Percentiles rank a stretch among this genome's conserved stretches.
Conservation (phyloP, 2,329 filamentous ascomycete genomes). For the Trichoderma brevicompactum region DNA sequence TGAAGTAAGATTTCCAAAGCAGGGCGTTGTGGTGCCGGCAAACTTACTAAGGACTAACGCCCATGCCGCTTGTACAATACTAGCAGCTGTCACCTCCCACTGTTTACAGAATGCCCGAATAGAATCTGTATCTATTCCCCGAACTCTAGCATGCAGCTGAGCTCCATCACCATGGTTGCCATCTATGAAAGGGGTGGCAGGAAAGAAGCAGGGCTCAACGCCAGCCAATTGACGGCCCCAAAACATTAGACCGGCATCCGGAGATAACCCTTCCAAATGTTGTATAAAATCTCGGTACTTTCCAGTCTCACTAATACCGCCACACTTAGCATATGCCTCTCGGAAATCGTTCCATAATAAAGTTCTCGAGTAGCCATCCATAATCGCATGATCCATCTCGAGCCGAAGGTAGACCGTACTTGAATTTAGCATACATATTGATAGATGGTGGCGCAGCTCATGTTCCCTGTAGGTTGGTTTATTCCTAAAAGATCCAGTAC, state of each 20-base stretch:
- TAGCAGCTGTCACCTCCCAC: constrained; percentile 52
- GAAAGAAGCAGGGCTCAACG: constrained; percentile 16
- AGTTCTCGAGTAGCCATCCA: constrained; percentile 35
- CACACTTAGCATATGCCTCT: neutral
- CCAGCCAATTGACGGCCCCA: constrained; percentile 1
- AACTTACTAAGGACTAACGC: constrained; percentile 54
- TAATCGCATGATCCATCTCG: constrained; percentile 39
- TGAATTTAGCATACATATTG: too few species aligned
- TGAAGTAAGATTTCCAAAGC: constrained; percentile 48
- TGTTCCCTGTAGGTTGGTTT: too few species aligned
- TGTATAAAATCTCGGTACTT: neutral
- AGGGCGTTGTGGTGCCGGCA: constrained; percentile 52
- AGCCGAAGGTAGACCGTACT: constrained; percentile 32
- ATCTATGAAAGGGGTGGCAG: neutral
- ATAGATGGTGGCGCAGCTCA: too few species aligned
- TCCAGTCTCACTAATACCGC: neutral
- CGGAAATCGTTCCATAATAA: constrained; percentile 18
- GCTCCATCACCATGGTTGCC: neutral
- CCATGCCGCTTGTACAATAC: constrained; percentile 57
- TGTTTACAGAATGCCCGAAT: constrained; percentile 23
- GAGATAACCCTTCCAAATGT: too few species aligned
- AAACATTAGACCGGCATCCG: too few species aligned
- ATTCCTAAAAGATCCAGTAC: too few species aligned
- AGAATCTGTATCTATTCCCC: neutral
- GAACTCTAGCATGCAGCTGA: neutral